Evolutionary conservation across 164 flowering plant species (phyloP).

Genomic region (Malania oleifera): DNA sequence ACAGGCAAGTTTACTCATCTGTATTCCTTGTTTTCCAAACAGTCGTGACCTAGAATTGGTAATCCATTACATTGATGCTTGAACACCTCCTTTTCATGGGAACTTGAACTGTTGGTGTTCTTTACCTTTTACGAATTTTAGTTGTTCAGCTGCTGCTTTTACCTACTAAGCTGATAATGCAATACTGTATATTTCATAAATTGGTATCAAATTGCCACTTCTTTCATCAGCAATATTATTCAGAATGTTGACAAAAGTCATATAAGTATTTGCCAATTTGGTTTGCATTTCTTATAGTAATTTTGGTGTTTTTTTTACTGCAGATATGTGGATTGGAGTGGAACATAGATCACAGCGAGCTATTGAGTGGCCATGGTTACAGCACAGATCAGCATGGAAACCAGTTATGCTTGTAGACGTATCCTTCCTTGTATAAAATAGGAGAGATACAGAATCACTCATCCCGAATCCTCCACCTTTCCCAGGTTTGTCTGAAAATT

Average conservation of each 20-base stretch:
- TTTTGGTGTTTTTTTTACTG: not conserved
- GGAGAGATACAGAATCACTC: slow-evolving; percentile 26
- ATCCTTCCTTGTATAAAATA: slow-evolving; percentile 45
- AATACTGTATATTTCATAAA: too few relatives aligned
- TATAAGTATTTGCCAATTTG: too few relatives aligned
- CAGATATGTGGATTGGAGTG: slow-evolving; percentile 55
- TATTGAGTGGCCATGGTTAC: slow-evolving; percentile 51
- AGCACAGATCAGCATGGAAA: slow-evolving; percentile 16
- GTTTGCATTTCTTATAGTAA: too few relatives aligned
- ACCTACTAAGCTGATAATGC: too few relatives aligned
- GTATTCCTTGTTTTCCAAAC: not conserved
- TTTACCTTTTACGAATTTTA: too few relatives aligned
- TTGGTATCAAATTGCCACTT: not conserved
- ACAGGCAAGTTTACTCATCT: slow-evolving; percentile 30
- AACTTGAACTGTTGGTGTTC: too few relatives aligned
- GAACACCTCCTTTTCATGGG: too few relatives aligned
- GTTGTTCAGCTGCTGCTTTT: too few relatives aligned
- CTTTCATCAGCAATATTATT: too few relatives aligned
- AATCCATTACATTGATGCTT: too few relatives aligned
- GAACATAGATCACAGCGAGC: slow-evolving; percentile 56
- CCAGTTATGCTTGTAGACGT: slow-evolving; percentile 44
- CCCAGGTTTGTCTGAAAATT: slow-evolving; percentile 32
- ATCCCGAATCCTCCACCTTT: slow-evolving; percentile 41
- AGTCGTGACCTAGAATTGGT: not conserved
- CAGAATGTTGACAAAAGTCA: too few relatives aligned